These are phyloP conservation scores for Saccharomycopsis schoenii DNA, from an alignment of 805 yeast genomes.

Conservation along the genomic window DNA sequence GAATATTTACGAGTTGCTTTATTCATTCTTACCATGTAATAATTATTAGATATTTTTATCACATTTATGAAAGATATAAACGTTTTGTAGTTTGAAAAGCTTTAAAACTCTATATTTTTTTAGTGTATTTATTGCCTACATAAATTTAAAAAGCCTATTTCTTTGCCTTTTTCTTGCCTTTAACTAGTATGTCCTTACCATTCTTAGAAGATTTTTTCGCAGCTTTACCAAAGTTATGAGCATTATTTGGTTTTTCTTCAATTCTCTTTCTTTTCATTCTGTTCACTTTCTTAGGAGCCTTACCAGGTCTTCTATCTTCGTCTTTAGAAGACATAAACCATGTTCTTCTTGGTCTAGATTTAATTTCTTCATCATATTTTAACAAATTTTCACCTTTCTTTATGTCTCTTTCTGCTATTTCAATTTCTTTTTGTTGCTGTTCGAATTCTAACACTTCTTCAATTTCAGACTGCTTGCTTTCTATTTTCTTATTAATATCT, in stretches of 20 bases:
- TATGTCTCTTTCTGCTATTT: conserved; percentile 85
- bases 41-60: no score
- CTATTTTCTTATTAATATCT: conserved; percentile 50
- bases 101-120: no score
- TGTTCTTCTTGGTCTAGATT: conserved; percentile 86
- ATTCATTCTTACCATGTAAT: no score
- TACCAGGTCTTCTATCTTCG: not conserved
- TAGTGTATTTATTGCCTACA: no score
- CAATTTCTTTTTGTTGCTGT: conserved; percentile 74
- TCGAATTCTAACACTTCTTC: conserved; percentile 82
- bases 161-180: not conserved
- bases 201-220: conserved; percentile 4
- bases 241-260: conserved; percentile 7
- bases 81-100: no score
- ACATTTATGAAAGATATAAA: no score
- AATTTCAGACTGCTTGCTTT: conserved; percentile 46
- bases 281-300: conserved; percentile 13
- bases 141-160: not conserved
- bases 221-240: conserved; percentile 5
- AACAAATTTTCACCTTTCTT: conserved; percentile 77
- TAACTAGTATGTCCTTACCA: not conserved
- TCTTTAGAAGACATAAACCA: conserved; percentile 62
- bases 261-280: conserved; percentile 17
- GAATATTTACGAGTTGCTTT: no score
- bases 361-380: conserved; percentile 72